Base-by-base conservation (phyloP, 768 basidiomycete species). In the Boletus tomentosulus region DNA sequence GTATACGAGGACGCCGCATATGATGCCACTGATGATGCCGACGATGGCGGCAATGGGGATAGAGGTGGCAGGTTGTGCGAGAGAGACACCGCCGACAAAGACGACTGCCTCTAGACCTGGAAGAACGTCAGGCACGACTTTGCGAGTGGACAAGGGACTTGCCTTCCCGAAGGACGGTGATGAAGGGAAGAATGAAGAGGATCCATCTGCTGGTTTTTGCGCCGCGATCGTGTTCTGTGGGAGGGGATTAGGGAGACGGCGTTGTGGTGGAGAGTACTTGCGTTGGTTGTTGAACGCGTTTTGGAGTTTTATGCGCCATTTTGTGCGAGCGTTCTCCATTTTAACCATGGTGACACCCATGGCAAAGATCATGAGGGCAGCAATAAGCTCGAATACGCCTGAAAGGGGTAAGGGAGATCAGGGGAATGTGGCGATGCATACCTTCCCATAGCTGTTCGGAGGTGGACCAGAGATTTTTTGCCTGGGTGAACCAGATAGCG, bases 311-410 rank as follows among this genome's bases (percentile, higher is more conserved):
- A 91, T 72, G 59, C 91, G 82, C 96, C 96, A 99, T 71, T 91
- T 93, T n/a, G 87, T 80, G 68, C 92, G 89, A 11, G 96, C 88
- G 64, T 87, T 79, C 70, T 98, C 95, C 82, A 99, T 86, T 67
- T 91, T 93, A 56, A 99, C 83, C 89, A 98, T 95, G 34, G 88
- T 87, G 37, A 98, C 65, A 3, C 92, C 94, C 92, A 98, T 96
- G 66, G 87, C 76, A 69, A 93, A 91, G 64, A 97, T 94, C 80
- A 97, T 83, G 61, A 92, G 53, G 11, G 83, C 68, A 0, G 88
- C 88, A 50, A 92, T 76, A 52, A 90, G 70, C 58, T 83, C 73
- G 64, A 89, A 91, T 55, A 83, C 77, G 27, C 84, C 87, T 89
- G 22, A 50, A 37, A 38, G 37, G 28, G 0, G 43, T 45, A 3